Base-by-base conservation (phyloP, 768 basidiomycete genomes). In the Russula sp. region DNA sequence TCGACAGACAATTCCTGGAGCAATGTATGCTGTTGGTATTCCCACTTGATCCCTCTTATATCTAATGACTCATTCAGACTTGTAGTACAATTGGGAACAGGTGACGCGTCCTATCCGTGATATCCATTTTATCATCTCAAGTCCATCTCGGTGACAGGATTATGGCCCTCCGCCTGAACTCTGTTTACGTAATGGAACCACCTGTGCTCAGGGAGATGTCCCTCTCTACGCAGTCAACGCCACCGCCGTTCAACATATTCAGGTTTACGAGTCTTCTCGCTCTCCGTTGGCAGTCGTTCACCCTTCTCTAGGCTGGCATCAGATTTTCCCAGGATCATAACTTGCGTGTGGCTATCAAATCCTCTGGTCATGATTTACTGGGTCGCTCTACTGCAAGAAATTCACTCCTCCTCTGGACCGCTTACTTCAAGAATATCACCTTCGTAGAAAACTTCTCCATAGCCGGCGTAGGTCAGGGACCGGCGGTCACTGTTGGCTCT, bases 341-440 rank as follows among this genome's bases (percentile, higher is more conserved):
- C 42, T 44, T 44, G 42, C 42, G 42, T n/a, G 42, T 44, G 16
- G 42, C 18, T 44, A 44, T 44, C 42, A 44, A 44, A 44, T 44
- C 42, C 42, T 44, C 42, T 14, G 42, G 42, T 44, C 42, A 44
- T 18, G 42, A 44, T 44, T 6, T 18, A 18, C 7, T 44, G 18
- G 42, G 42, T 44, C 42, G 42, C 53, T 44, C 79, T 22, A 75
- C 78, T 2, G 78, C 75, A 27, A 74, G 72, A 0, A 72, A 74
- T 11, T 73, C 73, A 3, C 73, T 82, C 40, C 67, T 79, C 57
- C 68, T 80, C 45, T 80, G 76, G 73, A 79, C 76, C 0, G 75
- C 76, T 31, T 67, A 75, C 55, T 60, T 79, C 48, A 71, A 76
- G 62, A 68, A 77, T 51, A 73, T 75, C 7, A 65, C 42, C 18